Evolutionary conservation across 1,139 yeast species (phyloP).

Genomic region (Kodamaea fungicola): DNA sequence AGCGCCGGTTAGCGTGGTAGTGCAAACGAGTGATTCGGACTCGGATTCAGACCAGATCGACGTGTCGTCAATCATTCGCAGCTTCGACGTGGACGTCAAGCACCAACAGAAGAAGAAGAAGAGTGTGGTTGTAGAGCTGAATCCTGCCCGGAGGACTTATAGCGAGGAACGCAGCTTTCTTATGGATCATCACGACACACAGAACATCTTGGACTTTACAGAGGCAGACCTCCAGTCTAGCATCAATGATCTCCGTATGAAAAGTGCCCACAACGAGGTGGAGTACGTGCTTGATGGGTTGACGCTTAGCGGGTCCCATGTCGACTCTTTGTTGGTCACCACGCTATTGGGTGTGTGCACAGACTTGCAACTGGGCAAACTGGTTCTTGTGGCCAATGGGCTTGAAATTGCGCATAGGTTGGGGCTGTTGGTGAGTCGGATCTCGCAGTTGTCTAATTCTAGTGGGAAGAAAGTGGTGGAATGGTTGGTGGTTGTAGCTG

Average conservation of each 20-base stretch:
- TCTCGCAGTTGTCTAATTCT: conserved; percentile 2
- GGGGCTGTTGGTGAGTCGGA: not conserved
- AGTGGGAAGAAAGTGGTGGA: conserved; percentile 6
- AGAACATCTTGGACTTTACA: conserved; percentile 3
- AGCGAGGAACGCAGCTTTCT: conserved; percentile 23
- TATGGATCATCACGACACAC: conserved; percentile 10
- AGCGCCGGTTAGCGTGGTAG: conserved; percentile 1
- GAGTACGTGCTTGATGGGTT: too few relatives aligned
- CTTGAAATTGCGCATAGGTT: conserved; percentile 1
- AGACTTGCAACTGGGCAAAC: not conserved
- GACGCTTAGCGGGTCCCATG: too few relatives aligned
- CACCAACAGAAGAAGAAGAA: conserved; percentile 3
- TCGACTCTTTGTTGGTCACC: conserved; percentile 14
- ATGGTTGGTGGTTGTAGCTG: conserved; percentile 6
- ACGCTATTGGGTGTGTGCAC: conserved; percentile 14
- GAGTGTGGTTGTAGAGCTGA: conserved; percentile 1
- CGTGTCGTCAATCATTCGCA: not conserved
- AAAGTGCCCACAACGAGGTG: conserved; percentile 15
- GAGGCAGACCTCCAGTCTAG: not conserved
- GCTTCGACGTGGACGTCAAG: conserved; percentile 1
- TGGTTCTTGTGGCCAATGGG: not conserved
- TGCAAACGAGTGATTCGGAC: not conserved
- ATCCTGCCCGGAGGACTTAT: conserved; percentile 9
- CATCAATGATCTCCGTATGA: conserved; percentile 19
- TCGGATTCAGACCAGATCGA: conserved; percentile 1